phyloP scores from a whole-genome alignment of 495 filamentous ascomycete species.

The Trichoderma asperelloides region DNA sequence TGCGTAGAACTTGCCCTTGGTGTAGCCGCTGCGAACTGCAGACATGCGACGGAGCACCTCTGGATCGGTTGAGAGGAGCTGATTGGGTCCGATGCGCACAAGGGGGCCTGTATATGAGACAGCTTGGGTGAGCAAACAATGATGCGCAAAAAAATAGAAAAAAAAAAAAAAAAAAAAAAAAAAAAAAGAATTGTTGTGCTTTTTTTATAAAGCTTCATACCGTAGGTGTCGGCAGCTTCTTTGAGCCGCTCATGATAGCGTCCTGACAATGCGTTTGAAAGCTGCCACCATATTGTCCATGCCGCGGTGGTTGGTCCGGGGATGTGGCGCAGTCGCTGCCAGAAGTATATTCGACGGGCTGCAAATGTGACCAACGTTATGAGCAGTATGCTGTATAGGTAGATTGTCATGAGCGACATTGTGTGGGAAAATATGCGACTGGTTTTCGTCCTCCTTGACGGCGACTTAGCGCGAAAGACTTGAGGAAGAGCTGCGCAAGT shows the following conservation, averaged over 20 bases:
- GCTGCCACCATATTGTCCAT: constrained; percentile 19
- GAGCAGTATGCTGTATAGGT: neutral
- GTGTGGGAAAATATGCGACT: neutral
- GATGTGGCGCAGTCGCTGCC: constrained; percentile 19
- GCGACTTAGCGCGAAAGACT: neutral
- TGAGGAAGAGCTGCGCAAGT: too few relatives aligned
- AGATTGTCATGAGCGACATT: neutral
- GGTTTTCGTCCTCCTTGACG: neutral
- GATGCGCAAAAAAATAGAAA: neutral
- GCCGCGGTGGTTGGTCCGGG: constrained; percentile 21
- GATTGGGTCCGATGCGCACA: constrained; percentile 34
- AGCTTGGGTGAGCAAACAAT: neutral
- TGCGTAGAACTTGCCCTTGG: constrained; percentile 21
- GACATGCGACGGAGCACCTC: constrained; percentile 23
- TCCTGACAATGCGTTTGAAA: constrained; percentile 11
- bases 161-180: too few relatives aligned
- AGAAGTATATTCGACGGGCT: constrained; percentile 8
- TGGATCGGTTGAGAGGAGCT: constrained; percentile 31
- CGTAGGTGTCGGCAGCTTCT: constrained; percentile 16
- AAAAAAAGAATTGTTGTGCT: neutral
- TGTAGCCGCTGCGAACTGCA: constrained; percentile 24
- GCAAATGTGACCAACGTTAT: neutral
- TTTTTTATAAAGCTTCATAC: constrained; percentile 5
- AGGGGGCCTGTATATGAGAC: constrained; percentile 22
- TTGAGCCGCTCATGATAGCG: constrained; percentile 10